Percentiles rank a stretch among this genome's conserved stretches.
Evolutionary conservation across 1,284 basidiomycete genomes (phyloP).

Genomic region (Trametes sp.): DNA sequence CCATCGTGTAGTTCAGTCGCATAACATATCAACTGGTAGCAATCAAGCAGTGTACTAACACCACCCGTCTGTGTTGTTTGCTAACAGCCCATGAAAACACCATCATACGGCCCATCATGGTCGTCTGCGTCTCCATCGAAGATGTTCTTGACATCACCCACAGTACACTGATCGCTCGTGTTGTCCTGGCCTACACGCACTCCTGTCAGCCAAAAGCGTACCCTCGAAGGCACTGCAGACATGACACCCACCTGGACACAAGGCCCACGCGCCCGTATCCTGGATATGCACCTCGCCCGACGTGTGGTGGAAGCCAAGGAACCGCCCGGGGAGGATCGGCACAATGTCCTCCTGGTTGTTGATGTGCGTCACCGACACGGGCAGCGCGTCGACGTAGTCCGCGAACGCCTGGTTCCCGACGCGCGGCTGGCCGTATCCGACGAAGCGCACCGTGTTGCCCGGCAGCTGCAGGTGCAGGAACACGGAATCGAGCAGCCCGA

Average conservation of each 20-base stretch:
- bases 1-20: too few species aligned
- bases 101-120: conserved; percentile 66
- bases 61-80: neutral
- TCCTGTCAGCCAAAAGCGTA: neutral
- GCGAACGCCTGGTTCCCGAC: conserved; percentile 68
- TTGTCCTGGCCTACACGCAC: conserved; percentile 59
- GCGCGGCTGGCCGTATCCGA: conserved; percentile 64
- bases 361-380: conserved; percentile 38
- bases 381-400: conserved; percentile 58
- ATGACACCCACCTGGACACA: conserved; percentile 50
- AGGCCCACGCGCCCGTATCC: conserved; percentile 54
- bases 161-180: conserved; percentile 53
- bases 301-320: conserved; percentile 62
- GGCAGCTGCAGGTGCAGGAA: conserved; percentile 54
- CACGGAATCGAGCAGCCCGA: conserved; percentile 54
- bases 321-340: conserved; percentile 44
- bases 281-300: conserved; percentile 68
- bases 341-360: conserved; percentile 44
- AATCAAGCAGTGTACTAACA: neutral
- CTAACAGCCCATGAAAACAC: conserved; percentile 51
- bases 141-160: conserved; percentile 59
- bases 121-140: conserved; percentile 50
- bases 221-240: neutral
- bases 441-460: conserved; percentile 47
- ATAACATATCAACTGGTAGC: too few species aligned